Evolutionary conservation across 164 flowering plant species (phyloP), one percentile per base, ranked within the genome.

Genomic region (Santalum album): DNA sequence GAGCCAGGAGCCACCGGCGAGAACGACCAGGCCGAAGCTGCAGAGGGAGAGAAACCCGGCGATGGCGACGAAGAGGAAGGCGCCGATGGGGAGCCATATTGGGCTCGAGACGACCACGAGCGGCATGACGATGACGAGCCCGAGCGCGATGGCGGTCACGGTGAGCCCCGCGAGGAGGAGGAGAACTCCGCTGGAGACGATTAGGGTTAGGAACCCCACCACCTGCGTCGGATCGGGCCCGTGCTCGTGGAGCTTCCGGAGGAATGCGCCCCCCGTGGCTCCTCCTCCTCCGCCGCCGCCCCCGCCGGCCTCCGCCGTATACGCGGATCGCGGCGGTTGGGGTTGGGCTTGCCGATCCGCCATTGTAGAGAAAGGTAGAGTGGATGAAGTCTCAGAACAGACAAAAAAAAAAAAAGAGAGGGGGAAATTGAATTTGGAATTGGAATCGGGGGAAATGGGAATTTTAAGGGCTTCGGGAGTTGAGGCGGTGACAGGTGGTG

Each of bases 81-180:
- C 29, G 7, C 67, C 87, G 14, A 65, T 51, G 0, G 97, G 95
- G 26, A 89, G 59, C 97, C 95, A 90, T 10, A 90, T 67, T 48
- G 97, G 97, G 74, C 88, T 83, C 0, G 83, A 60, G n/a, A 87
- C 10, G 49, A 90, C 24, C 21, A 84, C 60, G 54, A 90, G 16
- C 0, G 95, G 97, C 7, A 77, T 48, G 65, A 87, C 75, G 61
- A 84, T 61, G 64, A 90, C 70, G 36, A 84, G 51, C 17, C 71
- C 85, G n/a, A 87, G 47, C 7, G 77, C 75, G 1, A 69, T 45
- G 19, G 67, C 73, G 27, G 97, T 78, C 56, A 84, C 57, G 12
- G 94, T 85, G 12, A 80, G 27, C 35, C 92, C 97, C 46, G 85
- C 59, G 62, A 90, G 79, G 62, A 75, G 55, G 51, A 90, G 84